Percentiles rank a stretch among this genome's conserved stretches.
These are phyloP conservation scores for Lactuca saligna DNA, from an alignment of 129 eudicot genomes.

Conservation along the genomic window DNA sequence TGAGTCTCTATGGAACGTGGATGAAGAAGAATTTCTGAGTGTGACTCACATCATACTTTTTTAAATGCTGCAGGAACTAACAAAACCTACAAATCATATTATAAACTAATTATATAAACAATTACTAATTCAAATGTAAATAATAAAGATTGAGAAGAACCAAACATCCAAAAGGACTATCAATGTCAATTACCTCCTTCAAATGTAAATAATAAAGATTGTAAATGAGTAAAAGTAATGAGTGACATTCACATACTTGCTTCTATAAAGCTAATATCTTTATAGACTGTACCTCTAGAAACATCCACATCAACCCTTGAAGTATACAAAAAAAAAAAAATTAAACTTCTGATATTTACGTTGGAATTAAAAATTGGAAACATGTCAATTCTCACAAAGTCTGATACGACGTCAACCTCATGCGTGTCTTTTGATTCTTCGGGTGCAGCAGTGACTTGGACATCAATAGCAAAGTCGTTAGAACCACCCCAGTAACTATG, in stretches of 20 bases:
- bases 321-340: slow-evolving; percentile 8
- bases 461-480: too few species aligned
- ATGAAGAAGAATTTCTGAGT: slow-evolving; percentile 95
- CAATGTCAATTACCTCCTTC: slow-evolving; percentile 63
- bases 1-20: slow-evolving; percentile 97
- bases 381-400: slow-evolving; percentile 6
- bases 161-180: slow-evolving; percentile 87
- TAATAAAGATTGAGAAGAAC: slow-evolving; percentile 38
- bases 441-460: too few species aligned
- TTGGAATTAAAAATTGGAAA: slow-evolving; percentile 14
- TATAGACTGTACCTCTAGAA: slow-evolving; percentile 82
- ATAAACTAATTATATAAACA: neutral
- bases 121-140: slow-evolving; percentile 12
- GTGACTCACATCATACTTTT: slow-evolving; percentile 88
- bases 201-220: too few species aligned
- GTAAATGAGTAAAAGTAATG: neutral
- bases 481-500: too few species aligned
- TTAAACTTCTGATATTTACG: too few species aligned
- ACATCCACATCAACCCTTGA: slow-evolving; percentile 95
- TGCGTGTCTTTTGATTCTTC: too few species aligned
- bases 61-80: slow-evolving; percentile 94
- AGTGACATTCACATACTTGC: slow-evolving; percentile 49
- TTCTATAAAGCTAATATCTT: slow-evolving; percentile 92
- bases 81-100: slow-evolving; percentile 56
- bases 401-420: too few species aligned